Evolutionary conservation across 805 yeast species (phyloP).

Genomic region (Saccharomyces jurei): DNA sequence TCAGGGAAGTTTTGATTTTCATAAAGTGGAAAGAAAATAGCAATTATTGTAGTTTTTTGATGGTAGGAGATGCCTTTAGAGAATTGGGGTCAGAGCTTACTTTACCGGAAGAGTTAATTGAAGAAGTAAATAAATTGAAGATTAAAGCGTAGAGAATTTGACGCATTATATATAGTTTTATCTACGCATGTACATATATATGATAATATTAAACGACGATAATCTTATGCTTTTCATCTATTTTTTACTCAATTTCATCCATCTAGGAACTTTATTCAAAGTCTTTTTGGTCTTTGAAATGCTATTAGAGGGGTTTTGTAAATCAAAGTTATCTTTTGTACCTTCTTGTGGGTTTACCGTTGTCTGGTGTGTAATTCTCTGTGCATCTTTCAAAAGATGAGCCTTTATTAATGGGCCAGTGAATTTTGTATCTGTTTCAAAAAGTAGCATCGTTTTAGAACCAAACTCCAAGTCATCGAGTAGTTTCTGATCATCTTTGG

Average conservation of each 20-base stretch:
- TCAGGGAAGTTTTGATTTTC: neutral
- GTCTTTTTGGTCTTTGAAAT: conserved; percentile 4
- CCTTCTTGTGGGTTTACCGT: neutral
- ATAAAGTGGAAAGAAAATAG: conserved; percentile 5
- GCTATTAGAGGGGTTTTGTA: neutral
- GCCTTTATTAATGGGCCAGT: conserved; percentile 26
- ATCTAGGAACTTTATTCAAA: conserved; percentile 31
- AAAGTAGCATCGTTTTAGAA: conserved; percentile 37
- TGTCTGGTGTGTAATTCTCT: neutral
- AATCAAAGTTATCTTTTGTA: neutral
- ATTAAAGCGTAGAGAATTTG: neutral
- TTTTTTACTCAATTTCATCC: conserved; percentile 35
- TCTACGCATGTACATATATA: conserved; percentile 3
- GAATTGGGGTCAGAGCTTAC: conserved; percentile 7
- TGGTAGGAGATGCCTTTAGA: conserved; percentile 10
- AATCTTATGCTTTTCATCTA: conserved; percentile 3
- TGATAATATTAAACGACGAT: neutral
- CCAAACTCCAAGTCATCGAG: conserved; percentile 38
- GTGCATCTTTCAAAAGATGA: conserved; percentile 26
- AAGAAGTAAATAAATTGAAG: neutral
- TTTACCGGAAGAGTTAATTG: conserved; percentile 2
- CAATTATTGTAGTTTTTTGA: conserved; percentile 9
- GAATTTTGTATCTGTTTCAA: conserved; percentile 20
- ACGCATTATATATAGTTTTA: neutral
- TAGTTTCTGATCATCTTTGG: conserved; percentile 25